Conservation (phyloP, 306 rosid species). For the Sicyos edulis region DNA sequence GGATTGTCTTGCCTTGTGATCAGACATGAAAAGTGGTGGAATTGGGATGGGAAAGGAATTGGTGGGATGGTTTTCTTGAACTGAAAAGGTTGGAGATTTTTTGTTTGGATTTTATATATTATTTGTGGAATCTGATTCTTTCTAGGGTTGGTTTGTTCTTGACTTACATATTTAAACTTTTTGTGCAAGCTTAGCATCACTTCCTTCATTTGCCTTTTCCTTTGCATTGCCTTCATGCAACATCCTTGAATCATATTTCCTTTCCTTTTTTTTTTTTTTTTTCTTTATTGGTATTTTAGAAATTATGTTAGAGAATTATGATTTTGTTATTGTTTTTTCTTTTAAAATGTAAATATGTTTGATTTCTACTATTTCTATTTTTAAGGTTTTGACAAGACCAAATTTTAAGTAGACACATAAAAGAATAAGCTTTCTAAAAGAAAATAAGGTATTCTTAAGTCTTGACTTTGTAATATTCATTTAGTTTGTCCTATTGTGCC, state of each 20-base stretch:
- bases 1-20: not conserved
- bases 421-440: too few relatives aligned
- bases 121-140: not conserved
- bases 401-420: too few relatives aligned
- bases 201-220: not conserved
- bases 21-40: not conserved
- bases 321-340: too few relatives aligned
- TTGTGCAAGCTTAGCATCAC: not conserved
- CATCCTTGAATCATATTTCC: slow-evolving; percentile 2
- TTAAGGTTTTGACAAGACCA: too few relatives aligned
- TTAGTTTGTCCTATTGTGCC: too few relatives aligned
- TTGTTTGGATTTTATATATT: slow-evolving; percentile 9
- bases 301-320: not conserved
- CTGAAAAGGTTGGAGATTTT: not conserved
- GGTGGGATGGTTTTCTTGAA: not conserved
- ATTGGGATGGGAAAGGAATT: not conserved
- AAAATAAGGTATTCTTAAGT: too few relatives aligned
- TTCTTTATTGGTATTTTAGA: too few relatives aligned
- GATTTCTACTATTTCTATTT: too few relatives aligned
- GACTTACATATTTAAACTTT: not conserved
- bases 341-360: too few relatives aligned
- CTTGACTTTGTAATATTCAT: too few relatives aligned
- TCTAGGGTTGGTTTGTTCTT: slow-evolving; percentile 6
- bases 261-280: not conserved
- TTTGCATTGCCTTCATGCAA: slow-evolving; percentile 18